Conservation (phyloP, 148 eudicot genomes). For the Fallopia convolvulus region DNA sequence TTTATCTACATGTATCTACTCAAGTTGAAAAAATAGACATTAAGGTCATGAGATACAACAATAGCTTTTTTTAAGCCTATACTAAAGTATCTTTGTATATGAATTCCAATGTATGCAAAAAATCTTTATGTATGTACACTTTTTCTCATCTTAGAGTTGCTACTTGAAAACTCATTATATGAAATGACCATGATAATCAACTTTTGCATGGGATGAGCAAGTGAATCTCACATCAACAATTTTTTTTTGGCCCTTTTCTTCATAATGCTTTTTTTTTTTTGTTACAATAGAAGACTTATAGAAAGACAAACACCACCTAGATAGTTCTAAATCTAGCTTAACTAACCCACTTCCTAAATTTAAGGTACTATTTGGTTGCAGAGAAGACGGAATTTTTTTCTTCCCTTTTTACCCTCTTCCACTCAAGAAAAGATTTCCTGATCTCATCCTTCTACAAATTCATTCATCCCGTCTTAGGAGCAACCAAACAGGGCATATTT, state of each 20-base stretch:
- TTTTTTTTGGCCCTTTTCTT: not conserved
- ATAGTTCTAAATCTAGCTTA: slow-evolving; percentile 7
- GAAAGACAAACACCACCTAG: slow-evolving; percentile 7
- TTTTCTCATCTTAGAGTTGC: too few relatives aligned
- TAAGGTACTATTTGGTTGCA: slow-evolving; percentile 14
- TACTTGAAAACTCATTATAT: too few relatives aligned
- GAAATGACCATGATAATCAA: not conserved
- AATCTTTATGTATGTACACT: too few relatives aligned
- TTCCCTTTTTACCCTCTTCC: not conserved
- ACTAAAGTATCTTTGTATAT: too few relatives aligned
- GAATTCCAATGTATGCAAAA: too few relatives aligned
- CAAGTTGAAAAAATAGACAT: too few relatives aligned
- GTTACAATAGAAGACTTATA: not conserved
- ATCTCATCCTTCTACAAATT: not conserved
- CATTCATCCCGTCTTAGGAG: slow-evolving; percentile 13
- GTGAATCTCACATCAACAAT: not conserved
- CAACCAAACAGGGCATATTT: slow-evolving; percentile 11
- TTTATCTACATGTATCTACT: too few relatives aligned
- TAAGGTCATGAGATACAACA: too few relatives aligned
- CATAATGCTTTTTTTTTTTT: not conserved
- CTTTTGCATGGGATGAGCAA: not conserved
- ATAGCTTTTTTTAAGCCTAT: too few relatives aligned
- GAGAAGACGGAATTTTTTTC: slow-evolving; percentile 14
- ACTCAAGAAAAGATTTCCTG: not conserved
- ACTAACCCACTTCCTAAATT: slow-evolving; percentile 7